phyloP scores from a whole-genome alignment of 805 yeast species.

The Starmerella ratchasimensis region DNA sequence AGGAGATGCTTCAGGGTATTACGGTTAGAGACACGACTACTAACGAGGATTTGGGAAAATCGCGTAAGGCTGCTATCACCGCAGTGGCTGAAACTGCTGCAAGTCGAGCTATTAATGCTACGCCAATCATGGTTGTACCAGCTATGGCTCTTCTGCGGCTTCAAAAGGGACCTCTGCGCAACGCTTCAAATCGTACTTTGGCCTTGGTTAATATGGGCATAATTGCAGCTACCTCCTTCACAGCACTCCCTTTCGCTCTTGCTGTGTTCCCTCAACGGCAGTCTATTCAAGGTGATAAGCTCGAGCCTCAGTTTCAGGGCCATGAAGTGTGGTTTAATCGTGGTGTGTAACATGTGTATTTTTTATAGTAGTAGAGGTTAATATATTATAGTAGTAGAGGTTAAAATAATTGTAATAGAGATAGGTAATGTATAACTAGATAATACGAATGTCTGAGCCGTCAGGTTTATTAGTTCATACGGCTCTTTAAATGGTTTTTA shows the following conservation, averaged over 20 bases:
- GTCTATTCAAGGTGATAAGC: slow-evolving; percentile 38
- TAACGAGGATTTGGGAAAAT: slow-evolving; percentile 39
- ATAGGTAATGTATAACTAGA: background rate
- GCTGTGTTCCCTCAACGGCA: slow-evolving; percentile 92
- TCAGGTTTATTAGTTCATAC: too few relatives aligned
- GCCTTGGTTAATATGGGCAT: slow-evolving; percentile 70
- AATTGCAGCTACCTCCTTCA: slow-evolving; percentile 71
- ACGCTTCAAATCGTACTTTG: slow-evolving; percentile 51
- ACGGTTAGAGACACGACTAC: slow-evolving; percentile 29
- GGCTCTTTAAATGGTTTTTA: too few relatives aligned
- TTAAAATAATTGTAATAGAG: background rate
- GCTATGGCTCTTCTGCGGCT: slow-evolving; percentile 70
- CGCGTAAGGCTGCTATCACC: slow-evolving; percentile 72
- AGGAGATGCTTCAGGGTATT: slow-evolving; percentile 59
- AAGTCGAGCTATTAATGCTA: slow-evolving; percentile 86
- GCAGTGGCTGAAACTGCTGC: slow-evolving; percentile 98
- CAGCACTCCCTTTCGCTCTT: slow-evolving; percentile 84
- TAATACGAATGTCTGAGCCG: background rate
- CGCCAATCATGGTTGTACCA: slow-evolving; percentile 95
- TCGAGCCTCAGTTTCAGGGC: slow-evolving; percentile 53
- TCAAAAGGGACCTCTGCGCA: slow-evolving; percentile 56
- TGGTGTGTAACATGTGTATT: slow-evolving; percentile 49
- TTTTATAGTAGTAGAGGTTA: background rate
- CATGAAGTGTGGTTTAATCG: slow-evolving; percentile 69
- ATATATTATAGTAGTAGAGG: background rate